Percentiles rank a stretch among this genome's conserved stretches.
These are phyloP conservation scores for Xylaria polymorpha DNA, from an alignment of 2,329 filamentous ascomycete species.

Conservation along the genomic window DNA sequence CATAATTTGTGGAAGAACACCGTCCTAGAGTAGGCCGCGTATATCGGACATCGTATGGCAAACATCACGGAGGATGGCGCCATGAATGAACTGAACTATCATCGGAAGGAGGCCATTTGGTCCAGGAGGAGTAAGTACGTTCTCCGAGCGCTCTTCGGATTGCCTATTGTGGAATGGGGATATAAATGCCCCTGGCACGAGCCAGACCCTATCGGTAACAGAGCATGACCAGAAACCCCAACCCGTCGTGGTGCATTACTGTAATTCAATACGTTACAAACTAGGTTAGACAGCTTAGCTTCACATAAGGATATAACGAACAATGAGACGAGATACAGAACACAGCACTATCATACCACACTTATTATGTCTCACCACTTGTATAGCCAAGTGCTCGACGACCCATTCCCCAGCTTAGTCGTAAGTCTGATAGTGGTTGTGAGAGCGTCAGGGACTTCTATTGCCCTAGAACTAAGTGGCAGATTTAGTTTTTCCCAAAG, in stretches of 20 bases:
- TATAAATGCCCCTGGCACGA: neutral
- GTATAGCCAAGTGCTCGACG: neutral
- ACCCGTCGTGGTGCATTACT: neutral
- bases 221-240: neutral
- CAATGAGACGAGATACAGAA: neutral
- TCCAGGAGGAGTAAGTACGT: neutral
- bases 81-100: neutral
- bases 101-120: neutral
- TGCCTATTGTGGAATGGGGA: neutral
- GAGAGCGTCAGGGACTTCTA: neutral
- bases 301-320: neutral
- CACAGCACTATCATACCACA: neutral
- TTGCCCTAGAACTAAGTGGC: neutral
- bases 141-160: neutral
- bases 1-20: neutral
- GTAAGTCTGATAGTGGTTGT: neutral
- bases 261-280: neutral
- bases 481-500: neutral
- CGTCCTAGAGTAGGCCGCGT: neutral
- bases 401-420: neutral
- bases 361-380: neutral
- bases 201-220: neutral
- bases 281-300: neutral
- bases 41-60: neutral
- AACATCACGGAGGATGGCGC: neutral